Conservation (phyloP, 345 rosid genomes). For the Excoecaria agallocha region DNA sequence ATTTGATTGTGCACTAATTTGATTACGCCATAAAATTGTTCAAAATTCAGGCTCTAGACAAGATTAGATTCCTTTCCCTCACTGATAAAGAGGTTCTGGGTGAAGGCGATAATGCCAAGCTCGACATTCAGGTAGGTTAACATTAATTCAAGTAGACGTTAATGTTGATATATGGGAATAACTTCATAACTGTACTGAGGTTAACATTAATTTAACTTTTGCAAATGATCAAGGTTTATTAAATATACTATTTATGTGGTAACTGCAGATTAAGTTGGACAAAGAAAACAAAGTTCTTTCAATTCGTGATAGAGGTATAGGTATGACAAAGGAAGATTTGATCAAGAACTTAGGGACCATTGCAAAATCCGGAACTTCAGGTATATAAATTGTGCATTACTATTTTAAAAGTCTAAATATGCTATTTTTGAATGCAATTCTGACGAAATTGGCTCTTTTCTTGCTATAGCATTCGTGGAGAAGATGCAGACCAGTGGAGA, state of each 20-base stretch:
- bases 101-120: constrained; percentile 87
- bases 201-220: neutral
- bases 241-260: neutral
- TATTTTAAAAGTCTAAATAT: neutral
- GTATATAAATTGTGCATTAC: constrained; percentile 31
- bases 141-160: neutral
- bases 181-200: neutral
- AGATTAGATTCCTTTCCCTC: constrained; percentile 88
- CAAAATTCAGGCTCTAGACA: constrained; percentile 74
- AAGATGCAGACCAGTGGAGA: constrained; percentile 96
- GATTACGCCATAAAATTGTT: neutral
- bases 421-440: neutral
- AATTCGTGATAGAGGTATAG: constrained; percentile 93
- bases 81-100: constrained; percentile 92
- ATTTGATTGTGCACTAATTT: neutral
- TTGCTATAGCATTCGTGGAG: constrained; percentile 82
- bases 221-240: neutral
- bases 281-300: constrained; percentile 79
- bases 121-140: constrained; percentile 81
- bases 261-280: constrained; percentile 82
- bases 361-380: constrained; percentile 99
- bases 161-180: neutral
- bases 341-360: constrained; percentile 97
- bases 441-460: constrained; percentile 5
- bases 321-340: constrained; percentile 97